A percentile compares a stretch with the other conserved stretches of the same genome.
These are phyloP conservation scores for Teunomyces cretensis DNA, from an alignment of 805 yeast genomes.

Conservation along the genomic window DNA sequence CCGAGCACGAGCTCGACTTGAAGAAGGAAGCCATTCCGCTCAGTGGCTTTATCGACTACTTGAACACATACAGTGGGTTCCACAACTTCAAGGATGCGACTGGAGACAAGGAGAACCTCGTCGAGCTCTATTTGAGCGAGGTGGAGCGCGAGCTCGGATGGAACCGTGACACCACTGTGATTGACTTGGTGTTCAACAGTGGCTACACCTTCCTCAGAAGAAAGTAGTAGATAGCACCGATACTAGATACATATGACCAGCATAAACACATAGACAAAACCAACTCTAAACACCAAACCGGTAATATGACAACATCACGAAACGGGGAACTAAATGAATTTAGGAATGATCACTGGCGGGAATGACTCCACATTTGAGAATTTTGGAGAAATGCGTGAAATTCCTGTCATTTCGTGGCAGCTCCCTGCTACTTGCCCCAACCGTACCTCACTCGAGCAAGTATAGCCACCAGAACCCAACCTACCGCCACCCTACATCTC, in stretches of 20 bases:
- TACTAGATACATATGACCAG: too few species aligned
- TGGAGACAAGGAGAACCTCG: constrained; percentile 30
- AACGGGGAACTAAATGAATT: too few species aligned
- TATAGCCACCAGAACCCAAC: too few species aligned
- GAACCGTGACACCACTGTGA: constrained; percentile 38
- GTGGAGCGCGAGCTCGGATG: constrained; percentile 47
- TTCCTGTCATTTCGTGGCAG: too few species aligned
- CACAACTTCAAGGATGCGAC: constrained; percentile 52
- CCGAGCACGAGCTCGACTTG: constrained; percentile 25
- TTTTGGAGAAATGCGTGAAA: background rate
- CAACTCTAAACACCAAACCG: too few species aligned
- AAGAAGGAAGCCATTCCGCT: constrained; percentile 41
- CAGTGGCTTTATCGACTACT: constrained; percentile 48
- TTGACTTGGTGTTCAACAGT: constrained; percentile 50
- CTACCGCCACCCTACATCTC: too few species aligned
- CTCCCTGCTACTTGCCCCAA: too few species aligned
- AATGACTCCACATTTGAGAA: background rate
- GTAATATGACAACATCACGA: too few species aligned
- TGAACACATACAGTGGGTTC: constrained; percentile 70
- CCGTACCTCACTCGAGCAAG: too few species aligned
- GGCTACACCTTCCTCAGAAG: constrained; percentile 50
- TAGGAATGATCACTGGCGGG: background rate
- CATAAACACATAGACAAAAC: too few species aligned
- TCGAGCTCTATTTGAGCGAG: constrained; percentile 31
- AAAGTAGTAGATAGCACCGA: constrained; percentile 9